These are phyloP conservation scores for Pseudogymnoascus sp. DNA, from an alignment of 2,329 filamentous ascomycete genomes.

Conservation along the genomic window DNA sequence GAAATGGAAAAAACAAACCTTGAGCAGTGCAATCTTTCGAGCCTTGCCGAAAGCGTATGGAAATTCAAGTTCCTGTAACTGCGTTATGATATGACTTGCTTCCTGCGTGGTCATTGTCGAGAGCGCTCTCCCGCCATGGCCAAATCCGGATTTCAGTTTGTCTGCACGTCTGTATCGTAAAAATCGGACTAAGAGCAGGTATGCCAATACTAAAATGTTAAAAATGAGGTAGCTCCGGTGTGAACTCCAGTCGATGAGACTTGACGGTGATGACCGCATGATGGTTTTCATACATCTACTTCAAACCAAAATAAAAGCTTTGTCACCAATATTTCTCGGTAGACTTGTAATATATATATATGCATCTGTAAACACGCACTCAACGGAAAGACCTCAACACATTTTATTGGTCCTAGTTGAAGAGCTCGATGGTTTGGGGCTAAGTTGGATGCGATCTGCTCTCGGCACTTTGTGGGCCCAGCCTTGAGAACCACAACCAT, in stretches of 20 bases:
- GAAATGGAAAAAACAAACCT: slow-evolving; percentile 21
- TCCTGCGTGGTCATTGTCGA: slow-evolving; percentile 28
- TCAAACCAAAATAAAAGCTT: background rate
- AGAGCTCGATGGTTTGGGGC: background rate
- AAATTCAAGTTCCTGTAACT: slow-evolving; percentile 28
- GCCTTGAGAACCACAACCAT: background rate
- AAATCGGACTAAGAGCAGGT: slow-evolving; percentile 16
- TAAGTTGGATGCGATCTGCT: background rate
- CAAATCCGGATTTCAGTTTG: slow-evolving; percentile 14
- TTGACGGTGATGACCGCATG: background rate
- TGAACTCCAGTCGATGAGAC: background rate
- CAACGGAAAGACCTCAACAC: background rate
- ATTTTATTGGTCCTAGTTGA: background rate
- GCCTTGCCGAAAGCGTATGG: slow-evolving; percentile 26
- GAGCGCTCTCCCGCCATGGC: slow-evolving; percentile 15
- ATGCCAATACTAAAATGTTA: slow-evolving; percentile 11
- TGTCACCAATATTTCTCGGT: background rate
- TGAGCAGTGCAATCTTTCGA: slow-evolving; percentile 20
- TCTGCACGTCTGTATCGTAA: slow-evolving; percentile 17
- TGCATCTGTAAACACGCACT: background rate
- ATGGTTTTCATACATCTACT: background rate
- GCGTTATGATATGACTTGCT: slow-evolving; percentile 23
- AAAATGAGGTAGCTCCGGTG: slow-evolving; percentile 1
- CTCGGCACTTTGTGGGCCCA: background rate
- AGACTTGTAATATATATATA: background rate